Percentiles rank a stretch among this genome's conserved stretches.
These are phyloP conservation scores for Fraxinus nigra DNA, from an alignment of 305 asterid genomes.

Conservation along the genomic window DNA sequence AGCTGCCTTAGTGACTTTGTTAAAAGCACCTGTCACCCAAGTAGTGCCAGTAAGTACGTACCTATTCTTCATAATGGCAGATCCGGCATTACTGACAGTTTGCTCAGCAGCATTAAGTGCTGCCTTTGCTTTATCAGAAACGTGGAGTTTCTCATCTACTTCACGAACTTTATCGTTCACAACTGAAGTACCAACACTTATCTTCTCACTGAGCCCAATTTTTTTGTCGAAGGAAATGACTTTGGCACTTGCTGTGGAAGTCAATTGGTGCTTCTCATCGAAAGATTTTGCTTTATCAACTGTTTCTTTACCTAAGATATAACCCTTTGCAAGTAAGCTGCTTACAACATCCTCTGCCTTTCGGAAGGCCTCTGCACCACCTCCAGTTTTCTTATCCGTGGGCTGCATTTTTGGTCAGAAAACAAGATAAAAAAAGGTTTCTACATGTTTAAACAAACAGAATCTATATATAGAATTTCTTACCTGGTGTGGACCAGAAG, in stretches of 20 bases:
- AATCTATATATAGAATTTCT: constrained; percentile 6
- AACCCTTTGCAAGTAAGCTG: constrained; percentile 91
- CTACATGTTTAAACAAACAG: background rate
- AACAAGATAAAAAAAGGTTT: constrained; percentile 7
- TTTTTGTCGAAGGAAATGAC: constrained; percentile 70
- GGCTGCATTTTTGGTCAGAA: constrained; percentile 39
- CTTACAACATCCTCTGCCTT: constrained; percentile 91
- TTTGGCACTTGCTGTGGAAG: constrained; percentile 82
- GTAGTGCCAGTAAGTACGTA: constrained; percentile 74
- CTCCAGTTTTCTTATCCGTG: constrained; percentile 38
- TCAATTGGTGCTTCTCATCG: constrained; percentile 81
- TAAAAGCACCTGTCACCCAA: constrained; percentile 88
- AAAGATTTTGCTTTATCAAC: constrained; percentile 71
- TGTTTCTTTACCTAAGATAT: constrained; percentile 79
- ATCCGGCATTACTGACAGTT: constrained; percentile 71
- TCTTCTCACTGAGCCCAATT: constrained; percentile 82
- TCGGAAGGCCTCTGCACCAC: constrained; percentile 58
- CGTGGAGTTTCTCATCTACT: constrained; percentile 87
- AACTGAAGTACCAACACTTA: constrained; percentile 66
- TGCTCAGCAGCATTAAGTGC: constrained; percentile 90
- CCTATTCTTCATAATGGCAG: constrained; percentile 89
- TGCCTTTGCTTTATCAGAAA: constrained; percentile 83
- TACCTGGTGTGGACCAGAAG: constrained; percentile 60
- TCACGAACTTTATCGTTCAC: constrained; percentile 85
- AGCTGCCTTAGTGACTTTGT: constrained; percentile 77